Evolutionary conservation across 352 stramenopile genomes (phyloP), one percentile per base, ranked within the genome.

Genomic region (Peronospora farinosa): DNA sequence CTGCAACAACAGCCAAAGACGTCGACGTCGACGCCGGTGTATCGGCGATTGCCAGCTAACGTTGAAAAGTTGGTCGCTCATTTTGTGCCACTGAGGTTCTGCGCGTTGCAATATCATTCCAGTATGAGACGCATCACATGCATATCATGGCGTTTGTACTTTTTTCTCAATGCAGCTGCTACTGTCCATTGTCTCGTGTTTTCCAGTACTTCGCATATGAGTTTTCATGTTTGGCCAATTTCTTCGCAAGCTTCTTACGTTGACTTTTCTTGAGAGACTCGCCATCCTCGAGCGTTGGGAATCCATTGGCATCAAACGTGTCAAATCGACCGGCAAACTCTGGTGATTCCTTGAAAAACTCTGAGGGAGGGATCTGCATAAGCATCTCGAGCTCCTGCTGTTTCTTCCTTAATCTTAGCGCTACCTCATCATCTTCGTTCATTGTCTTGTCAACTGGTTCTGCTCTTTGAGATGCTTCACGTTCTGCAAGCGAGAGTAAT

Each of bases 191-290:
- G 25, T 37, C 25, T 43, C 30, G 67, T 11, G 47, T 30, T 47
- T 73, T 27, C 78, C 75, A 90, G 47, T 74, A 86, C 57, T 83
- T 89, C 5, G 31, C 49, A 44, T 84, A 84, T 17, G 80, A 72
- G 45, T 85, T 85, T 19, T 63, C 57, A 47, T 92, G 74, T 42
- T 89, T 92, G 7, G 79, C 70, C 9, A 75, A 47, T 43, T 80
- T 83, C 61, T 92, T 92, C 0, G 57, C 13, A 5, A 92, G 63
- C 48, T 92, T 92, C 51, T 92, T 92, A 40, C 63, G 59, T 63
- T 85, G 74, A 10, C 64, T 86, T 40, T 92, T 90, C 16, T 63
- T 76, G 19, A 90, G 41, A 15, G 49, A 41, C 28, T 74, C 57
- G n/a, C 59, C 38, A 28, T 65, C 57, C 17, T 83, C 75, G 13